Conservation (phyloP, 1,284 basidiomycete genomes). For the Salmacisia buchloeana region DNA sequence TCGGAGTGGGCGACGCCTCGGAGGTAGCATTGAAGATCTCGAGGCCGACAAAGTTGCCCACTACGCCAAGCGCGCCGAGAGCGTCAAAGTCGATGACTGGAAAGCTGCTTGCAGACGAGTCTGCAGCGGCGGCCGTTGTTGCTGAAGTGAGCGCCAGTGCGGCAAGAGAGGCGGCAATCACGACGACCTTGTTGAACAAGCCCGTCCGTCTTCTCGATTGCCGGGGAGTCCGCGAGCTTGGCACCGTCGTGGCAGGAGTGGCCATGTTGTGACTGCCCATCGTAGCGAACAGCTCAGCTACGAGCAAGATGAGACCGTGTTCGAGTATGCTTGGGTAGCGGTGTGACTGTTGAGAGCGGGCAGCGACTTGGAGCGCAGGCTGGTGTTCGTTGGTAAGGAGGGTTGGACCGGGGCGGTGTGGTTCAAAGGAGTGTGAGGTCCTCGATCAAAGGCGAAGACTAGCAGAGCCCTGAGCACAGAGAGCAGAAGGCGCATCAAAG, state of each 20-base stretch:
- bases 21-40: constrained; percentile 24
- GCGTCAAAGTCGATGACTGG: constrained; percentile 44
- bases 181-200: not conserved
- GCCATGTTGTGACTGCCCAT: no score
- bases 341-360: not conserved
- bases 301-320: no score
- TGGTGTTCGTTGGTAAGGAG: not conserved
- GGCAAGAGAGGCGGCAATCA: not conserved
- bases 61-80: constrained; percentile 38
- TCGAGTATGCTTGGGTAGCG: no score
- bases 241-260: no score
- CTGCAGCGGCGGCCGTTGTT: constrained; percentile 14
- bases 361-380: not conserved
- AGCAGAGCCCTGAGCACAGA: no score
- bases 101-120: constrained; percentile 20
- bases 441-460: no score
- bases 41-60: constrained; percentile 39
- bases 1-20: not conserved
- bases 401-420: not conserved
- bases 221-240: no score
- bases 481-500: no score
- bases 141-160: not conserved
- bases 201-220: not conserved
- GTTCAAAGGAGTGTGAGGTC: not conserved
- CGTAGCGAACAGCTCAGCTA: no score